phyloP scores from a whole-genome alignment of 805 yeast species.

The Torulaspora franciscae region DNA sequence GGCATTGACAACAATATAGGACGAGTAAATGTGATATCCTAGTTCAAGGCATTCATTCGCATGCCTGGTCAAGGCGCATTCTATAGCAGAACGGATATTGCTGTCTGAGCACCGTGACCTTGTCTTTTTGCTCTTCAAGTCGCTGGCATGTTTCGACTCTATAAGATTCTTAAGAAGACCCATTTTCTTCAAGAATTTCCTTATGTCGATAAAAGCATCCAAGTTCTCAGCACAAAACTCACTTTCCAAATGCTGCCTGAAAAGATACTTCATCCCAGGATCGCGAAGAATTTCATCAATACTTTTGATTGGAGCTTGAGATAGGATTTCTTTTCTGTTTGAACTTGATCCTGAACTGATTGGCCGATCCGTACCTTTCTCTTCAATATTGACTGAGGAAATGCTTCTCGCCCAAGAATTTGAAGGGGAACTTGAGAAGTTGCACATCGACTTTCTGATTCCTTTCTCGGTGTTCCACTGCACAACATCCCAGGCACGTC shows the following conservation, averaged over 20 bases:
- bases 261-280: conserved; percentile 69
- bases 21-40: conserved; percentile 60
- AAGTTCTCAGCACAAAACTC: conserved; percentile 71
- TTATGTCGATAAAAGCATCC: conserved; percentile 62
- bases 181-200: conserved; percentile 47
- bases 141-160: conserved; percentile 21
- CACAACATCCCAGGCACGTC: conserved; percentile 40
- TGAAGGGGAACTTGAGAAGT: not conserved
- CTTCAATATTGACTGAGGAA: not conserved
- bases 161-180: conserved; percentile 40
- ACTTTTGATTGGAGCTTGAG: conserved; percentile 6
- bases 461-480: conserved; percentile 23
- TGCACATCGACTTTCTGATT: conserved; percentile 4
- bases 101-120: conserved; percentile 9
- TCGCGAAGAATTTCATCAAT: conserved; percentile 51
- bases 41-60: conserved; percentile 54
- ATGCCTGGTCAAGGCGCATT: conserved; percentile 40
- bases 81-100: conserved; percentile 33
- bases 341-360: conserved; percentile 1
- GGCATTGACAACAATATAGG: conserved; percentile 61
- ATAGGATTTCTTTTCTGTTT: not conserved
- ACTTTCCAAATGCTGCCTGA: conserved; percentile 57
- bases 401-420: not conserved
- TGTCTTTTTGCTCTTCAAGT: conserved; percentile 20
- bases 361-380: not conserved